Evolutionary conservation across 352 stramenopile species (phyloP), one percentile per base, ranked within the genome.

Genomic region (Globisporangium viniferum): DNA sequence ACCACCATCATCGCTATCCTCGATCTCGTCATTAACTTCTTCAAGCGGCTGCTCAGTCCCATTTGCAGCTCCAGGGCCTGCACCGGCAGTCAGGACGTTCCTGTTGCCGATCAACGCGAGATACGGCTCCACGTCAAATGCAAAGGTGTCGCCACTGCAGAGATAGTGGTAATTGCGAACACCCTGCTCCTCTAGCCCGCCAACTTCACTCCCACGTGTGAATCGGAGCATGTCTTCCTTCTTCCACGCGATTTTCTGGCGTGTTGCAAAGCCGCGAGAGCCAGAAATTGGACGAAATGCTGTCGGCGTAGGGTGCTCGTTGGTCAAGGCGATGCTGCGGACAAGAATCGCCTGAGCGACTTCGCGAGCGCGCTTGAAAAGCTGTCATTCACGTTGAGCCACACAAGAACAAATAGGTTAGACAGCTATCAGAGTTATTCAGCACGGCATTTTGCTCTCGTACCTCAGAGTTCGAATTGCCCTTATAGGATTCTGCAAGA

Each of bases 201-300:
- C 56, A 48, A 27, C 80, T 79, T 55, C 73, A 20, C 39, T 74
- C 14, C 58, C 62, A n/a, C 22, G 35, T 2, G 36, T 68, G 54
- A 66, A 62, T 5, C 63, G 71, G 9, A 73, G 56, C 73, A 86
- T 74, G 5, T 86, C 76, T 22, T 83, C 71, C 60, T 77, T 81
- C 63, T 81, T 68, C 4, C 64, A 73, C 20, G 86, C 71, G 6
- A 85, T 77, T 22, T 82, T 75, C 66, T 89, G 74, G 14, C 71
- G 81, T 41, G 73, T 75, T 4, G 70, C 74, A 70, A 81, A 90
- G 27, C 78, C 80, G 33, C 77, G 76, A 24, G 84, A 73, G 22
- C 81, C 74, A 18, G 74, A 79, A 33, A 95, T 91, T 31, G 88
- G 88, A n/a, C 88, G 80, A 65, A 95, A 95, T 5, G 79, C 75